Evolutionary conservation across 768 basidiomycete species (phyloP).

Genomic region (Trametes cingulata): DNA sequence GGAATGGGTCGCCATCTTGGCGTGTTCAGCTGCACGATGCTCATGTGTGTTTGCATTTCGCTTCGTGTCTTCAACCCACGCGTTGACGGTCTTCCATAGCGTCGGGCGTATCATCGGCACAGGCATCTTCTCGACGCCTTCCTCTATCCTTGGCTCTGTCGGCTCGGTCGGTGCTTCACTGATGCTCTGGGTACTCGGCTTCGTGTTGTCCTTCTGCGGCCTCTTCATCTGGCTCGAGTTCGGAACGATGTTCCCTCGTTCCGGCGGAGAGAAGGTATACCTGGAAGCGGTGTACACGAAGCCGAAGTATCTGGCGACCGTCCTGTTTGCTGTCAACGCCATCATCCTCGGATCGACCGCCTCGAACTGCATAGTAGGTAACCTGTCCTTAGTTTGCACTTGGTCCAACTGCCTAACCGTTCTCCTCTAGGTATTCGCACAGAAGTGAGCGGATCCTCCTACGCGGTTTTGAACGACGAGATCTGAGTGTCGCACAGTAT

Average conservation of each 20-base stretch:
- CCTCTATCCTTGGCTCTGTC: conserved; percentile 55
- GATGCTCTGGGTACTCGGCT: conserved; percentile 65
- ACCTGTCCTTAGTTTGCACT: not conserved
- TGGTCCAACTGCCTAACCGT: not conserved
- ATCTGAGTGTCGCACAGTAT: conserved; percentile 37
- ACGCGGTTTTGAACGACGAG: too few relatives aligned
- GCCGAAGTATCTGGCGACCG: conserved; percentile 35
- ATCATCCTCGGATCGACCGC: conserved; percentile 40
- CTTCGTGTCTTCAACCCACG: too few relatives aligned
- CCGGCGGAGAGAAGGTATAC: conserved; percentile 65
- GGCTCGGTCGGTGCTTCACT: conserved; percentile 61
- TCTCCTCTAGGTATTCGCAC: conserved; percentile 31
- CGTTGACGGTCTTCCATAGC: too few relatives aligned
- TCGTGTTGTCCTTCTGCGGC: conserved; percentile 56
- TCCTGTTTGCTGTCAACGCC: conserved; percentile 36
- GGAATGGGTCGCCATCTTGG: conserved; percentile 61
- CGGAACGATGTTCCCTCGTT: conserved; percentile 63
- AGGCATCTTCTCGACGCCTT: conserved; percentile 63
- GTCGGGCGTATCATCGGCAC: conserved; percentile 62
- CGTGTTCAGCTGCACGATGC: conserved; percentile 55
- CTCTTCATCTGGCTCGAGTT: conserved; percentile 65
- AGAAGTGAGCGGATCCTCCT: too few relatives aligned
- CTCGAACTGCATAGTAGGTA: conserved; percentile 28
- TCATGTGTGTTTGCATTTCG: conserved; percentile 40
- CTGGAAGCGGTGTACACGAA: conserved; percentile 53